Evolutionary conservation across 2,329 filamentous ascomycete genomes (phyloP), one percentile per base, ranked within the genome.

Genomic region (Colletotrichum sublineola): DNA sequence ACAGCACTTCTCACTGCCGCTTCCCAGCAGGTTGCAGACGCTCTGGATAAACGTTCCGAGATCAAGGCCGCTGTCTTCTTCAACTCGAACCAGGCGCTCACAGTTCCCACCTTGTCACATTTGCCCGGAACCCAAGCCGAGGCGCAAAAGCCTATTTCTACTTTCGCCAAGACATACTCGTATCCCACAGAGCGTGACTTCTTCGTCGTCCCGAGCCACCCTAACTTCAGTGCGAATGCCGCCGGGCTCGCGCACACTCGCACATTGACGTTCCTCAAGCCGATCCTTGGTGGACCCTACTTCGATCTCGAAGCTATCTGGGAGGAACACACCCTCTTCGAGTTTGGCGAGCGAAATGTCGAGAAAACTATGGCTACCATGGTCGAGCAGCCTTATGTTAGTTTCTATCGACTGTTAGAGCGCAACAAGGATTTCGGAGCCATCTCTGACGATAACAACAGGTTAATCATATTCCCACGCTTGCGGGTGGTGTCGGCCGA

Each of bases 331-430:
- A 93, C 91, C 0, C 86, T 86, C 55, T 92, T 88, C 75, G 92
- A 95, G 78, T 95, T 95, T 78, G 89, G 81, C 1, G 89, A 91
- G 67, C 86, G 92, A 14, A 89, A 89, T 2, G 92, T 94, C 0
- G 89, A 90, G 73, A 88, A 90, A 74, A 95, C 93, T 0, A 95
- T 95, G 93, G 86, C 85, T n/a, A 95, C 93, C 0, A 95, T 95
- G 93, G 92, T 94, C 1, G 86, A 91, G 60, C 90, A 94, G 79
- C 93, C 93, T 1, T 94, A 95, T 77, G 93, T 95, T 1, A 95
- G 71, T 44, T 33, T 15, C 20, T 31, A 6, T 55, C 18, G 50
- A 2, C 29, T 18, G 7, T 52, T 53, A 29, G 20, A 9, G 50
- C 29, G 29, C 20, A 31, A 18, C 29, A 18, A 20, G 31, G 5